These are phyloP conservation scores for Epichloe festucae DNA, from an alignment of 2,329 filamentous ascomycete species.

Conservation along the genomic window DNA sequence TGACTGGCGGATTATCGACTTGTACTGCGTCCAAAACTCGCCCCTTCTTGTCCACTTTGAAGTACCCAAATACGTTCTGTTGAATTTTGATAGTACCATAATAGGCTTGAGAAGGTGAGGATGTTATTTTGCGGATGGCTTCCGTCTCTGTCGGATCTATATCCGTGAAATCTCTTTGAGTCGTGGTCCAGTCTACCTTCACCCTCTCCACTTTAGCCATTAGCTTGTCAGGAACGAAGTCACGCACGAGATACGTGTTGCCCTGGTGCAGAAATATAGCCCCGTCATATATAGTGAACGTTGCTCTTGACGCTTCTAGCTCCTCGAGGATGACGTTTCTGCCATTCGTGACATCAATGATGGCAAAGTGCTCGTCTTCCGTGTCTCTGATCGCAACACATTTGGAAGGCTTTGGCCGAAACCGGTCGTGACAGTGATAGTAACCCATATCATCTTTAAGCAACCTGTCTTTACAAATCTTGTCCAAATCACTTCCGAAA, in stretches of 20 bases:
- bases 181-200: constrained; percentile 88
- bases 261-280: constrained; percentile 96
- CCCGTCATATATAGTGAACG: constrained; percentile 92
- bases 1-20: constrained; percentile 85
- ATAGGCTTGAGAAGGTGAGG: constrained; percentile 58
- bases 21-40: constrained; percentile 84
- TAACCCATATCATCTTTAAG: constrained; percentile 64
- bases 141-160: constrained; percentile 90
- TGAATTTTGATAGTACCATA: constrained; percentile 78
- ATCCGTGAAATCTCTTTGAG: constrained; percentile 86
- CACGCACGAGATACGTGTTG: constrained; percentile 80
- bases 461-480: constrained; percentile 63
- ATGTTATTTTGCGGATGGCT: constrained; percentile 58
- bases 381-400: constrained; percentile 83
- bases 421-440: constrained; percentile 81
- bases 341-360: constrained; percentile 75
- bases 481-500: constrained; percentile 61
- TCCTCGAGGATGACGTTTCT: constrained; percentile 83
- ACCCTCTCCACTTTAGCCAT: constrained; percentile 83
- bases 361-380: constrained; percentile 80
- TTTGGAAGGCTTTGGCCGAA: constrained; percentile 70
- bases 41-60: constrained; percentile 81
- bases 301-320: constrained; percentile 88
- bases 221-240: constrained; percentile 67
- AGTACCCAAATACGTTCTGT: constrained; percentile 88